These are phyloP conservation scores for Monilinia laxa DNA, from an alignment of 2,329 filamentous ascomycete species.

Conservation along the genomic window DNA sequence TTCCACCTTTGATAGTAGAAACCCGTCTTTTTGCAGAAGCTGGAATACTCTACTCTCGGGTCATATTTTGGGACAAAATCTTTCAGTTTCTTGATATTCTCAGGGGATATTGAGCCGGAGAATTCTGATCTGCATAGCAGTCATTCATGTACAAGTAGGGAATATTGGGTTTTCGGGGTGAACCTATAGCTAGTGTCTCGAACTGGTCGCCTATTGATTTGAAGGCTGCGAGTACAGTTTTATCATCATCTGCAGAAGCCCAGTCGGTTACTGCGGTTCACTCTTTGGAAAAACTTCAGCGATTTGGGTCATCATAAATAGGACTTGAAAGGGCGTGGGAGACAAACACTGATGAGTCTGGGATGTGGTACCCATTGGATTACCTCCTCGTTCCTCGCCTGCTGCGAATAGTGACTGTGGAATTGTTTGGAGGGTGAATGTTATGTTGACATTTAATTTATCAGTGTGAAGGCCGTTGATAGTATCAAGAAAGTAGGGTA, in stretches of 20 bases:
- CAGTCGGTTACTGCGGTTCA: background rate
- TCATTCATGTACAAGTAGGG: background rate
- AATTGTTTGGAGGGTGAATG: constrained; percentile 1
- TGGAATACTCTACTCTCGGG: background rate
- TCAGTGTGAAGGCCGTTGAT: constrained; percentile 1
- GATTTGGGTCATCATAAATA: background rate
- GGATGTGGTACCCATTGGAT: constrained; percentile 2
- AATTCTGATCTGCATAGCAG: constrained; percentile 16
- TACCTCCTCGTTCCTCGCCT: background rate
- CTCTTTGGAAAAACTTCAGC: background rate
- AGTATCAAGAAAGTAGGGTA: constrained; percentile 6
- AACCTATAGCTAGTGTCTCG: background rate
- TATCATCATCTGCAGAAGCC: background rate
- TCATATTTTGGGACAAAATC: background rate
- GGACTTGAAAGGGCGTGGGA: background rate
- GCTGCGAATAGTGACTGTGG: background rate
- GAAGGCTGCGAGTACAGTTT: background rate
- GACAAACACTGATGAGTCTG: constrained; percentile 8
- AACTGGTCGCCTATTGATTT: background rate
- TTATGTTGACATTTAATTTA: background rate
- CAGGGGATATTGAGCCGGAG: background rate
- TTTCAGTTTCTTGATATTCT: background rate
- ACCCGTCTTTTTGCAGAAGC: constrained; percentile 4
- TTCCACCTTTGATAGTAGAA: background rate
- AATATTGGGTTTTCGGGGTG: background rate